Base-by-base conservation (phyloP, 2,329 filamentous ascomycete species). In the Aspergillus sclerotialis region DNA sequence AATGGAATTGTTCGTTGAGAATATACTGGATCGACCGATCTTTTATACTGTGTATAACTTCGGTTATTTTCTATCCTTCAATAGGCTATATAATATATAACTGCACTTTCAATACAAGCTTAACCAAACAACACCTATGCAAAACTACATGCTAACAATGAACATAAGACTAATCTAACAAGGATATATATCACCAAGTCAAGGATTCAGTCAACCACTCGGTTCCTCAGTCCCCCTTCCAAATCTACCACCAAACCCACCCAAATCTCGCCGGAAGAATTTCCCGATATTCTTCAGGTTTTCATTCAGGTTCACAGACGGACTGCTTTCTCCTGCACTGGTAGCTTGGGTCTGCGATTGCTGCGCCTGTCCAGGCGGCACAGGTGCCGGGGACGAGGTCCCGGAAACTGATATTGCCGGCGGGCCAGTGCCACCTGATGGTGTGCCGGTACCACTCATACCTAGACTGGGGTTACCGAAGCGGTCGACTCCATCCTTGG, bases 241-340 rank as follows among this genome's bases (percentile, higher is more conserved):
- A 58, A 89, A 89, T 45, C 83, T 68, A 8, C 76, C 77, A 2
- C 84, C 82, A 44, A 90, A 74, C 2, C 80, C 78, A 18, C 84
- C 84, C 43, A 90, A 80, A 66, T 95, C 90, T 43, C 90, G 72
- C 43, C 83, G 80, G 68, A 96, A 96, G 65, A 96, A 95, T 64
- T 94, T 95, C 15, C 90, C 90, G 63, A 98, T 85, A 58, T 87
- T 94, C 67, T 87, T 89, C 62, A 96, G 59, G 61, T 95, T 95
- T 63, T 94, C 89, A 56, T 95, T 94, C 44, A 95, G 76, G 33
- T 83, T 86, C 6, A 76, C 77, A 50, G 82, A 78, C 35, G 76
- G 51, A 26, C 46, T 49, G 21, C 45, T 44, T 34, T 55, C 45
- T 35, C 50, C 41, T 30, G 43, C 40, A 32, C 30, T 36, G 38